Evolutionary conservation across 2,329 filamentous ascomycete species (phyloP).

Genomic region (Thermomyces lanuginosus): DNA sequence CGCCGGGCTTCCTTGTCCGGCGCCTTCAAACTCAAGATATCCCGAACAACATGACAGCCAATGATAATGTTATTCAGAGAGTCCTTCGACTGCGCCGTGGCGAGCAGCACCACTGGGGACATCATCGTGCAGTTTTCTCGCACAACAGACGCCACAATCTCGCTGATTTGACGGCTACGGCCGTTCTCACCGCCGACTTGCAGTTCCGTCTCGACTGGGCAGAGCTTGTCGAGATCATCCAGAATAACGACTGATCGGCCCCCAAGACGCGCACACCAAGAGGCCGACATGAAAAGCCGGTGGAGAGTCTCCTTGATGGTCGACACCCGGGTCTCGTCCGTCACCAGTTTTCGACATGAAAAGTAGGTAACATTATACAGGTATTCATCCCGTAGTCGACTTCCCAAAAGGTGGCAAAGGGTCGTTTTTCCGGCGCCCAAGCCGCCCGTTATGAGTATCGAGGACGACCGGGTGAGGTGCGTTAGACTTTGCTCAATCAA

Average conservation of each 20-base stretch:
- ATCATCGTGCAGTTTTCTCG: conserved; percentile 67
- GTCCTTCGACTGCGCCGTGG: conserved; percentile 86
- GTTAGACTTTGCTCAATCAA: conserved; percentile 56
- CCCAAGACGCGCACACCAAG: conserved; percentile 78
- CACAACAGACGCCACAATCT: conserved; percentile 68
- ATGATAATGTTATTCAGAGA: conserved; percentile 79
- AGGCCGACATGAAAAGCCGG: conserved; percentile 70
- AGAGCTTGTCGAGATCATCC: conserved; percentile 85
- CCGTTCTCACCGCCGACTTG: conserved; percentile 89
- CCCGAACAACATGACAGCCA: conserved; percentile 78
- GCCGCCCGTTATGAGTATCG: conserved; percentile 73
- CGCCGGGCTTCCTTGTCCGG: conserved; percentile 82
- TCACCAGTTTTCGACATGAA: conserved; percentile 70
- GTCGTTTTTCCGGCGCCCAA: conserved; percentile 82
- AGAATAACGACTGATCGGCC: conserved; percentile 72
- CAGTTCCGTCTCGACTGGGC: conserved; percentile 83
- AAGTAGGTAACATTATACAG: conserved; percentile 77
- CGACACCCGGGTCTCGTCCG: conserved; percentile 75
- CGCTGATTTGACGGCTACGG: conserved; percentile 79
- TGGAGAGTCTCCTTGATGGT: conserved; percentile 80
- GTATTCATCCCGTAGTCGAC: conserved; percentile 52
- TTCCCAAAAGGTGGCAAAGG: conserved; percentile 58
- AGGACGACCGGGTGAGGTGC: conserved; percentile 71
- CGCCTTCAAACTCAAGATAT: conserved; percentile 77
- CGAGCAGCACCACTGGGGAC: conserved; percentile 69